A percentile compares a stretch with the other conserved stretches of the same genome.
phyloP scores from a whole-genome alignment of 176 grass and related monocot species.

The Panicum miliaceum region DNA sequence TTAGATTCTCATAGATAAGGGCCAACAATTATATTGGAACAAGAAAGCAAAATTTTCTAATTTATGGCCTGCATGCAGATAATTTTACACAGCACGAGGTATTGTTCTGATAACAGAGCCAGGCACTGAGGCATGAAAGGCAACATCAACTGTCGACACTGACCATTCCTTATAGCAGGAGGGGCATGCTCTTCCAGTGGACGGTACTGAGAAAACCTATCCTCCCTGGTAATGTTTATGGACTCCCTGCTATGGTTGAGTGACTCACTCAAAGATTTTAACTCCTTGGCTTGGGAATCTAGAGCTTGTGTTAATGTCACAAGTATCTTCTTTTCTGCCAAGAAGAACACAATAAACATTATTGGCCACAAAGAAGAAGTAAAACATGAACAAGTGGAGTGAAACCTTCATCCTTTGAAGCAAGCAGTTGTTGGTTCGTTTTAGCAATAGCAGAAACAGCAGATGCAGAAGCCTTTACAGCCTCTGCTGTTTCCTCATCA shows the following conservation, averaged over 20 bases:
- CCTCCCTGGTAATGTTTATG: conserved; percentile 64
- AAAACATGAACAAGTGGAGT: background rate
- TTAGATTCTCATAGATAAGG: conserved; percentile 19
- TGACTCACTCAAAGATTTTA: conserved; percentile 74
- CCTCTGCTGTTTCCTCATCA: conserved; percentile 71
- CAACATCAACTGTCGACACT: conserved; percentile 38
- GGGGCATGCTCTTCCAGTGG: conserved; percentile 57
- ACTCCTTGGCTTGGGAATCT: conserved; percentile 85
- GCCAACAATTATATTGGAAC: conserved; percentile 5
- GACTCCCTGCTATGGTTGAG: conserved; percentile 62
- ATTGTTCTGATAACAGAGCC: background rate
- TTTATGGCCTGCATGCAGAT: background rate
- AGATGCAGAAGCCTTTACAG: conserved; percentile 66
- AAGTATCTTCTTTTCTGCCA: conserved; percentile 83
- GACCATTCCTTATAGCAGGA: conserved; percentile 75
- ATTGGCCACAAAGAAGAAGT: background rate
- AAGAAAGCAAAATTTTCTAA: background rate
- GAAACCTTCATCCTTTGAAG: conserved; percentile 80
- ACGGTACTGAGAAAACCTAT: conserved; percentile 62
- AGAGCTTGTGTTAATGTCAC: conserved; percentile 74
- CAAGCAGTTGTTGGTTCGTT: conserved; percentile 76
- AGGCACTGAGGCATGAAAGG: background rate
- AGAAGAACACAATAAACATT: conserved; percentile 10
- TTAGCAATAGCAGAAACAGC: conserved; percentile 74
- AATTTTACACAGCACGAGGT: background rate